A percentile compares a stretch with the other conserved stretches of the same genome.
Conservation (phyloP, 495 filamentous ascomycete genomes). For the Aspergillus taichungensis region DNA sequence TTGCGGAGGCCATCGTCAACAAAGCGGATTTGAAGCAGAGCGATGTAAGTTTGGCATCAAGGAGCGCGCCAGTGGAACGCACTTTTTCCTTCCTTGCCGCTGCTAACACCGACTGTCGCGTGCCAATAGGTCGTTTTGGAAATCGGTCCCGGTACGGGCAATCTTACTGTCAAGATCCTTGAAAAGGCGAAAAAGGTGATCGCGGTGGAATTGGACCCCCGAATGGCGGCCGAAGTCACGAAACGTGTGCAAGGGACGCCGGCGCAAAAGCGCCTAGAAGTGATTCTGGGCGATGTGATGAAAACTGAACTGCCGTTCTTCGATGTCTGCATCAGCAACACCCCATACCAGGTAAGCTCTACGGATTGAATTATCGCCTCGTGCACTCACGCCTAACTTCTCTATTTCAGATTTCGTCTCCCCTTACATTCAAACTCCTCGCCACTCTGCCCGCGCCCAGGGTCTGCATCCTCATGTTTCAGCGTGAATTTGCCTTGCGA, state of each 20-base stretch:
- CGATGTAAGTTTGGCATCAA: conserved; percentile 45
- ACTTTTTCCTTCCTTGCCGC: no score
- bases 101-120: background rate
- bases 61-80: no score
- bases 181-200: conserved; percentile 80
- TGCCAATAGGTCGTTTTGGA: conserved; percentile 51
- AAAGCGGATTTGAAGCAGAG: conserved; percentile 87
- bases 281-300: conserved; percentile 87
- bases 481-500: conserved; percentile 69
- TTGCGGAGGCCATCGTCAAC: conserved; percentile 77
- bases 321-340: conserved; percentile 90
- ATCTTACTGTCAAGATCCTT: conserved; percentile 80
- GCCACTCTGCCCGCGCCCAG: conserved; percentile 67
- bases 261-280: conserved; percentile 67
- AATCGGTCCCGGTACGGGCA: conserved; percentile 74
- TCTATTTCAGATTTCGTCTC: conserved; percentile 64
- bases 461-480: conserved; percentile 74
- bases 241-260: conserved; percentile 87
- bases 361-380: background rate
- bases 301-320: conserved; percentile 81
- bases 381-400: background rate
- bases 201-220: conserved; percentile 87
- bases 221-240: conserved; percentile 94
- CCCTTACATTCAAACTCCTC: conserved; percentile 84
- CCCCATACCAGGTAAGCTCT: conserved; percentile 64